Conservation (phyloP, 805 yeast species). For the Lachancea nothofagi region DNA sequence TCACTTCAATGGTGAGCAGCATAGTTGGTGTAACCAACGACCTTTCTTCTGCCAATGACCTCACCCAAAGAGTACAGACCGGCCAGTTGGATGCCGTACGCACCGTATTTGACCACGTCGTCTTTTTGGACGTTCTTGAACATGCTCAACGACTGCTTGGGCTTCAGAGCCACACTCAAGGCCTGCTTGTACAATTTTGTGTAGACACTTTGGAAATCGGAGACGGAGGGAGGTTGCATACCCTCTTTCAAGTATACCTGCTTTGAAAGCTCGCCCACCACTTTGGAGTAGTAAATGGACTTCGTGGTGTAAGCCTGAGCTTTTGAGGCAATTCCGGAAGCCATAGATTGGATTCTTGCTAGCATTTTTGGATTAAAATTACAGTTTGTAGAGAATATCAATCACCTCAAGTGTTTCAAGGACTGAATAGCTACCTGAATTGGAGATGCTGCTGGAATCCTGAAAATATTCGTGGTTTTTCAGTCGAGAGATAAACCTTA, state of each 20-base stretch:
- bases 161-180: conserved; percentile 46
- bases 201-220: conserved; percentile 75
- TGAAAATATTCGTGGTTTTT: too few relatives aligned
- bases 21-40: conserved; percentile 71
- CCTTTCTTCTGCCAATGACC: conserved; percentile 89
- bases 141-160: conserved; percentile 48
- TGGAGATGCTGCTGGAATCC: too few relatives aligned
- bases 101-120: conserved; percentile 58
- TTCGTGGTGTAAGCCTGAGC: conserved; percentile 38
- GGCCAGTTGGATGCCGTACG: conserved; percentile 73
- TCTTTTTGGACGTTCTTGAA: conserved; percentile 48
- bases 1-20: conserved; percentile 29
- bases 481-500: too few relatives aligned
- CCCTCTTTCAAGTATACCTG: conserved; percentile 86
- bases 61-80: conserved; percentile 95
- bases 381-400: too few relatives aligned
- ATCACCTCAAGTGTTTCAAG: too few relatives aligned
- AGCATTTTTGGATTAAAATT: conserved; percentile 18
- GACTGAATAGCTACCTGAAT: too few relatives aligned
- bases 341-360: conserved; percentile 26
- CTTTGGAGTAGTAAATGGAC: conserved; percentile 74
- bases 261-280: conserved; percentile 45
- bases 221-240: conserved; percentile 79
- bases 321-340: conserved; percentile 24
- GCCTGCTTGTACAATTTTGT: conserved; percentile 44